Base-by-base conservation (phyloP, 225 moss, liverwort and hornwort genomes). In the Rhytidiadelphus loreus region DNA sequence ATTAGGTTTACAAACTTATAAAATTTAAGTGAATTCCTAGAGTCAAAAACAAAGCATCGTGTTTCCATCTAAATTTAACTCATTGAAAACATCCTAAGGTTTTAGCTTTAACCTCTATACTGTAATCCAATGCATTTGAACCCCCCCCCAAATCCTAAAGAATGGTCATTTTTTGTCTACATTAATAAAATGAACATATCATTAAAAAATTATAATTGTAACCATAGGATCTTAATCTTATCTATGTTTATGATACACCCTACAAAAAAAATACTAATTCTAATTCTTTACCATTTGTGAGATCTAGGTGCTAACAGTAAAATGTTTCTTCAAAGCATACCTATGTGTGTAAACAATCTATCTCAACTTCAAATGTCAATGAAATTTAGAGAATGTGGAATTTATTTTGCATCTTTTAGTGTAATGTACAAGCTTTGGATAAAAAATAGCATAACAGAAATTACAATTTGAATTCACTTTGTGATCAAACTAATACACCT, bases 91-190 rank as follows among this genome's bases (percentile, higher is more conserved):
- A n/a, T 23, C 23, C 68, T 13, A 68, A 68, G n/a, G 7, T n/a
- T n/a, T n/a, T 68, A 7, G 22, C 23, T n/a, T 13, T 23, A 68
- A n/a, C 12, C 1, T n/a, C n/a, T 68, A 68, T 22, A 68, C n/a
- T 68, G n/a, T 22, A 68, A 12, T 68, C 13, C n/a, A 4, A 7
- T 25, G 5, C 8, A 15, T 71, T 43, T 41, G 15, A 71, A 41
- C 4, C 11, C 2, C 4, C 11, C 2, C 3, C 2, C 0, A 25
- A 43, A 13, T 43, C 4, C 8, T 2, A 41, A 3, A 71, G 1
- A 13, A 39, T 71, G 7, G 2, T 3, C 0, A 23, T 5, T 41
- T 26, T 71, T 43, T 3, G 24, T 71, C 43, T 71, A 26, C 15
- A 35, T 65, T 65, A 37, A 37, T 65, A 35, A 65, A 65, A 65